These are phyloP conservation scores for Erythrophleum fordii DNA, from an alignment of 306 rosid species.

Conservation along the genomic window DNA sequence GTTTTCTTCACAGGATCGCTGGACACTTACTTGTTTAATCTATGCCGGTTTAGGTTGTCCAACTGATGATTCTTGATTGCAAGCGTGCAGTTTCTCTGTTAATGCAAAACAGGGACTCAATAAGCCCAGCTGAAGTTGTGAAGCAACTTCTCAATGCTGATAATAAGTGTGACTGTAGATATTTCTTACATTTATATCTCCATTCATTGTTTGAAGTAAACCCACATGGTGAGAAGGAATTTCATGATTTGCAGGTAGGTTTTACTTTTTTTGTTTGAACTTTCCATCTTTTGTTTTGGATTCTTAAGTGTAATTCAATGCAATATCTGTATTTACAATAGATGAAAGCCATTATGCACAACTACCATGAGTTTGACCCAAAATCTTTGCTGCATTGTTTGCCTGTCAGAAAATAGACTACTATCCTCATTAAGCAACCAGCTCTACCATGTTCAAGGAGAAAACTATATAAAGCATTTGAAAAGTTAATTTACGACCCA, in stretches of 20 bases:
- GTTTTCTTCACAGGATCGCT: conserved; percentile 2
- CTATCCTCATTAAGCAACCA: conserved; percentile 7
- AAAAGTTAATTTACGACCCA: conserved; percentile 10
- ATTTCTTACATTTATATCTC: conserved; percentile 76
- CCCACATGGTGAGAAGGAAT: conserved; percentile 80
- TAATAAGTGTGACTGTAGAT: conserved; percentile 61
- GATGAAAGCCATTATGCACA: conserved; percentile 30
- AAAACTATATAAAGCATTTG: conserved; percentile 4
- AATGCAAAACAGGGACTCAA: conserved; percentile 65
- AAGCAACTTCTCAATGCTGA: conserved; percentile 65
- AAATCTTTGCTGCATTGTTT: conserved; percentile 19
- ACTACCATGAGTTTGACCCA: conserved; percentile 11
- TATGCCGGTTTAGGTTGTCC: conserved; percentile 63
- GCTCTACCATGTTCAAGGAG: not conserved
- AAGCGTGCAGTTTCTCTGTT: conserved; percentile 75
- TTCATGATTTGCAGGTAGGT: conserved; percentile 84
- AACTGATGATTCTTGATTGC: conserved; percentile 80
- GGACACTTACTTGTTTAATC: conserved; percentile 25
- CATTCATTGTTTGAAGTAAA: conserved; percentile 81
- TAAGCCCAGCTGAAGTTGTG: conserved; percentile 74
- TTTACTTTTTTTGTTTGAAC: conserved; percentile 19
- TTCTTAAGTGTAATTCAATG: conserved; percentile 25
- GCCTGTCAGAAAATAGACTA: conserved; percentile 13
- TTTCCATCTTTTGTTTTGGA: conserved; percentile 17
- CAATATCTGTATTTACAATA: conserved; percentile 14